Conservation (phyloP, 306 rosid species). For the Carpinus fangiana region DNA sequence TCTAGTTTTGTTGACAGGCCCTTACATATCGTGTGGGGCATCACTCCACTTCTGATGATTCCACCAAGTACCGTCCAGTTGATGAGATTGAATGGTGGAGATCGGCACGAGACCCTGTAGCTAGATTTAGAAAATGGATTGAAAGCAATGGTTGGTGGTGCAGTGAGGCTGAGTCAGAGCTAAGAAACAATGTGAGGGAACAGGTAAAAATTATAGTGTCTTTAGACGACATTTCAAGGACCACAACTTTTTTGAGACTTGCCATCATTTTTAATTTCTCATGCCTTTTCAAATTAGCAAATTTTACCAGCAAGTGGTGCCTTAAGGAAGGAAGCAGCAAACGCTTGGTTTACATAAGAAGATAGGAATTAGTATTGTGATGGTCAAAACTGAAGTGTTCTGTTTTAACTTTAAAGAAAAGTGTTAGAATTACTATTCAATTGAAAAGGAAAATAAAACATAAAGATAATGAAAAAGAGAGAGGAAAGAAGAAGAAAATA, state of each 20-base stretch:
- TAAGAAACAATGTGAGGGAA: slow-evolving; percentile 51
- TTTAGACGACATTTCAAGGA: background rate
- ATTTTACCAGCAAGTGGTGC: background rate
- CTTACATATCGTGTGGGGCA: slow-evolving; percentile 94
- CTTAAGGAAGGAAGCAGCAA: background rate
- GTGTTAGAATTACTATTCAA: background rate
- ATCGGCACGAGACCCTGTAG: slow-evolving; percentile 67
- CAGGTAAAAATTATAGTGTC: slow-evolving; percentile 45
- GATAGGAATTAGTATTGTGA: background rate
- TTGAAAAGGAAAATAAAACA: background rate
- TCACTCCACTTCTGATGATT: slow-evolving; percentile 93
- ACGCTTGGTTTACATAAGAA: background rate
- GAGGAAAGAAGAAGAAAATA: background rate
- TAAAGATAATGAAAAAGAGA: background rate
- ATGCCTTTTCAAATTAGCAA: background rate
- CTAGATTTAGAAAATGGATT: slow-evolving; percentile 88
- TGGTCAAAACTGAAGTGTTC: background rate
- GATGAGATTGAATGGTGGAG: slow-evolving; percentile 89
- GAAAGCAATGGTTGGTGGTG: slow-evolving; percentile 90
- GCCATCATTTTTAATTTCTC: background rate
- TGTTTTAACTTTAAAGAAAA: background rate
- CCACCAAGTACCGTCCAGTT: slow-evolving; percentile 80
- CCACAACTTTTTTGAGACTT: background rate
- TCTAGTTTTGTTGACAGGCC: slow-evolving; percentile 48
- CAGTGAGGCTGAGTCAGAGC: slow-evolving; percentile 56